These are phyloP conservation scores for Isoetes taiwanensis DNA, from an alignment of 75 land plant genomes.

Conservation along the genomic window DNA sequence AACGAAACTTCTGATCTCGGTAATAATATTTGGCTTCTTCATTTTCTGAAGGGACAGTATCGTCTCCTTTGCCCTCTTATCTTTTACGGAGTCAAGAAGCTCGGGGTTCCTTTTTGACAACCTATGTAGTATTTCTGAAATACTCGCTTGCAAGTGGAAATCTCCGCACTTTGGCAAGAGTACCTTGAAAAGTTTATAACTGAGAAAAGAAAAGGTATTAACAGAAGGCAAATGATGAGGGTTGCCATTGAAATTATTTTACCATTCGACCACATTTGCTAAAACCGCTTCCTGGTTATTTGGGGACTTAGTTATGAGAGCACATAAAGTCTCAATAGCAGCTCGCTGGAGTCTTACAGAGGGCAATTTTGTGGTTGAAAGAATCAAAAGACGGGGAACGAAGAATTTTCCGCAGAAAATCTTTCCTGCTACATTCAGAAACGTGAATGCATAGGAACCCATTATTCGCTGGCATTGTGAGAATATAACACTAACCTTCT, in stretches of 20 bases:
- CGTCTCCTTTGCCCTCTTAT: slow-evolving; percentile 1
- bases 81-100: slow-evolving; percentile 6
- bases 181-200: slow-evolving; percentile 8
- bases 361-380: slow-evolving; percentile 3
- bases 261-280: slow-evolving; percentile 4
- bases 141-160: slow-evolving; percentile 22
- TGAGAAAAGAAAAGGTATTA: not conserved
- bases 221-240: not conserved
- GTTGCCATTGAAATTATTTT: not conserved
- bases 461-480: not conserved
- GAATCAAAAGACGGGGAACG: slow-evolving; percentile 4
- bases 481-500: slow-evolving; percentile 1
- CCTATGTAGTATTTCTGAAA: slow-evolving; percentile 12
- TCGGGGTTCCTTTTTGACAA: slow-evolving; percentile 4
- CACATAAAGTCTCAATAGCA: slow-evolving; percentile 18
- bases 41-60: slow-evolving; percentile 8
- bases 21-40: slow-evolving; percentile 8
- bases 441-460: not conserved
- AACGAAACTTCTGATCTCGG: slow-evolving; percentile 12
- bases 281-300: slow-evolving; percentile 10
- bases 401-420: slow-evolving; percentile 13
- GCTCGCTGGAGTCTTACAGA: slow-evolving; percentile 12
- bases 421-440: slow-evolving; percentile 4
- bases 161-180: slow-evolving; percentile 21
- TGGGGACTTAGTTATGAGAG: slow-evolving; percentile 12